Base-by-base conservation (phyloP, 345 rosid species). In the Aquilaria malaccensis region DNA sequence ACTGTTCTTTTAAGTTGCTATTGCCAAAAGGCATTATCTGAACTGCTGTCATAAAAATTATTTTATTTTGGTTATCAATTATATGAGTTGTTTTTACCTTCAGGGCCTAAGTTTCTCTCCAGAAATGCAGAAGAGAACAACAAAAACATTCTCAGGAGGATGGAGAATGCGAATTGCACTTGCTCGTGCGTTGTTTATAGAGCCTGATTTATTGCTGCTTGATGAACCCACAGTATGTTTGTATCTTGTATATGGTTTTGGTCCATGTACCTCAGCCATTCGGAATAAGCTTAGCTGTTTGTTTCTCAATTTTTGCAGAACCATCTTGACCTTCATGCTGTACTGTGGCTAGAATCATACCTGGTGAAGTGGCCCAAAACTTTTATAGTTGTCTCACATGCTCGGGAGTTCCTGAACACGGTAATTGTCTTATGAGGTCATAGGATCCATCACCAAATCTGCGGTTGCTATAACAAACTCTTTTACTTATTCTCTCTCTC, bases 301-400 rank as follows among this genome's bases (percentile, higher is more conserved):
- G 30, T 32, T 32, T 3, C 7, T 78, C 53, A 64, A 50, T 68
- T 60, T 79, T 68, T 69, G 72, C 86, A 94, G 99, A 94, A 94
- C 65, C 99, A 94, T 82, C 99, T 94, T 72, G 99, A 94, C 82
- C 97, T 94, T 60, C 99, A 94, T 66, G 99, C 99, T 58, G 99
- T 94, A 68, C 72, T 94, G 53, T 94, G 99, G 99, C 68, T 94
- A 81, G 99, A 94, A 79, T 10, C 88, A 49, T 94, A 94, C 84
- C 81, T 94, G 59, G 79, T 86, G 66, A 90, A 94, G 75, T 94
- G 99, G 99, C 96, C 97, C 29, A 94, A 94, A 80, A 94, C 99
- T 41, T 83, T 88, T 74, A 86, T 94, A 57, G 99, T 88, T 62
- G 99, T 94, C 65, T 94, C 99, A 59, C 97, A 90, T 80, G 99